Conservation (phyloP, 1,284 basidiomycete species). For the Tremellales sp. region DNA sequence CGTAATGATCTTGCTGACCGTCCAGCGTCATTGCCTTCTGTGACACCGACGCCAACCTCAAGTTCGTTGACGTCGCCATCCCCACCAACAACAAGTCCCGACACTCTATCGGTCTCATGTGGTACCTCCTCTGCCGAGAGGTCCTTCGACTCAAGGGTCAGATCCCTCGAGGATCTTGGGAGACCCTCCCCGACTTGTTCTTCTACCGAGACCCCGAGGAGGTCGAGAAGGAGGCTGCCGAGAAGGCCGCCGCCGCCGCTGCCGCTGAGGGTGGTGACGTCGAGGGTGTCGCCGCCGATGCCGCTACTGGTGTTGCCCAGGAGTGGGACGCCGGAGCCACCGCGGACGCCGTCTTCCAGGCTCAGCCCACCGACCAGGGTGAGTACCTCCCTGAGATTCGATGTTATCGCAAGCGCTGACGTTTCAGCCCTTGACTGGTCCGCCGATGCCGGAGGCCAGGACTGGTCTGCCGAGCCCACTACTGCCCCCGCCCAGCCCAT, state of each 20-base stretch:
- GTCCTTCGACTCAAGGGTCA: conserved; percentile 92
- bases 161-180: conserved; percentile 89
- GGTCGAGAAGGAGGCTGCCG: conserved; percentile 93
- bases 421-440: conserved; percentile 71
- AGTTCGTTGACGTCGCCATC: conserved; percentile 97
- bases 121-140: conserved; percentile 98
- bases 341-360: conserved; percentile 70
- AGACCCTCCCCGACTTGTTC: conserved; percentile 99
- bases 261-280: conserved; percentile 57
- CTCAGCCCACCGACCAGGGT: conserved; percentile 67
- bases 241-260: conserved; percentile 75
- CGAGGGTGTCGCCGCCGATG: conserved; percentile 53
- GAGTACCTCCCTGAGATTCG: conserved; percentile 49
- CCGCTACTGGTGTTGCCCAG: conserved; percentile 49
- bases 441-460: conserved; percentile 58
- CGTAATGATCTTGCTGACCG: background rate
- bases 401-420: conserved; percentile 4
- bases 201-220: conserved; percentile 99
- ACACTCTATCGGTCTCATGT: conserved; percentile 94
- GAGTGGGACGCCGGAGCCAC: conserved; percentile 78
- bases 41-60: conserved; percentile 95
- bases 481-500: conserved; percentile 34
- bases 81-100: conserved; percentile 99
- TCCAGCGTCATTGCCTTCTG: conserved; percentile 84
- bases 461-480: conserved; percentile 36